Evolutionary conservation across 805 yeast species (phyloP), one percentile per base, ranked within the genome.

Genomic region (Cyberlindnera mycetangii): DNA sequence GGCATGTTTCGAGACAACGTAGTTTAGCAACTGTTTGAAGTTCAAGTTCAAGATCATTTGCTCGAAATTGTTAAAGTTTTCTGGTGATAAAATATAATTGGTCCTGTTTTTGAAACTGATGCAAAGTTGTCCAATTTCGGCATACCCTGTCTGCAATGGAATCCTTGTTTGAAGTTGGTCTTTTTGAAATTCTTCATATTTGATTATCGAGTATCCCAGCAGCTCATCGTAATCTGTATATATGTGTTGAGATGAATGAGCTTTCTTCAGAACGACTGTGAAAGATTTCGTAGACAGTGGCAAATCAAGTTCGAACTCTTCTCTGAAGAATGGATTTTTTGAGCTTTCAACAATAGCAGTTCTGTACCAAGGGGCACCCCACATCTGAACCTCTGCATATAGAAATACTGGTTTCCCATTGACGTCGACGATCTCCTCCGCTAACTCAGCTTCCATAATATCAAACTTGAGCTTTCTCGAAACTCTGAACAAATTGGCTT

Each of bases 311-410:
- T 74, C 66, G 57, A 86, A 85, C 36, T 72, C 78, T 56, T 90
- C 96, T 58, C 89, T 79, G 93, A 96, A 90, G 59, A 87, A 87
- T 1, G 95, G 90, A 43, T 73, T 72, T 0, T 61, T 52, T 3
- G 62, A 45, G 37, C 74, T 67, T 30, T 70, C 66, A 0, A 83
- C 83, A 7, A 78, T 69, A 2, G 89, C 82, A 0, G 97, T 87
- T 52, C 89, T 70, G 31, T 85, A 87, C 88, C 92, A 85, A 0
- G 84, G 79, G 37, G 78, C 71, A 16, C 78, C 81, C 84, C 93
- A 85, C 60, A 87, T 71, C 15, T 74, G 67, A 3, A 89, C 69
- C 54, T 89, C 96, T 2, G 85, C 79, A 56, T 86, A 90, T 1
- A 82, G 54, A 48, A 52, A 56, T 25, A 53, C 53, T 19, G 47